A percentile compares a stretch with the other conserved stretches of the same genome.
These are phyloP conservation scores for Neofusicoccum kwambonambiense DNA, from an alignment of 2,329 filamentous ascomycete genomes.

Conservation along the genomic window DNA sequence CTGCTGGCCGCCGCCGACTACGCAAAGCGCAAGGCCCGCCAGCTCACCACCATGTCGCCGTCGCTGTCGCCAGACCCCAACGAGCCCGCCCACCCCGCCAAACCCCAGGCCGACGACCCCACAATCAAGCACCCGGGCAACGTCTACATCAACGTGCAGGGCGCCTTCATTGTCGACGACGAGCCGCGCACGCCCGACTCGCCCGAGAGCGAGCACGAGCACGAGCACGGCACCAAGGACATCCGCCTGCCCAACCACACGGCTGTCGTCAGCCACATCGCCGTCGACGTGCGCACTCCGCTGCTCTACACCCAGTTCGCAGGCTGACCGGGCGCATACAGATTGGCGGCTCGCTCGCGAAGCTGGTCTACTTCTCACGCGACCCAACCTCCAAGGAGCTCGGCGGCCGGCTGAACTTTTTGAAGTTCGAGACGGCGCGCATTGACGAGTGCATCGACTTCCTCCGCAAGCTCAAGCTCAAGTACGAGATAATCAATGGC, in stretches of 20 bases:
- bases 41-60: conserved; percentile 12
- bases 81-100: neutral
- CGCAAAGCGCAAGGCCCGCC: neutral
- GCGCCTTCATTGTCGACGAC: conserved; percentile 93
- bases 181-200: conserved; percentile 47
- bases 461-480: conserved; percentile 79
- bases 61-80: conserved; percentile 6
- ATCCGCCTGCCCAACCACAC: conserved; percentile 97
- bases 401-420: conserved; percentile 89
- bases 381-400: conserved; percentile 76
- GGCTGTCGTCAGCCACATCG: conserved; percentile 91
- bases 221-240: conserved; percentile 77
- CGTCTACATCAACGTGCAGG: conserved; percentile 93
- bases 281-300: conserved; percentile 75
- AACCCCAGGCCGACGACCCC: conserved; percentile 37
- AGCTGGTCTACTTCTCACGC: conserved; percentile 95
- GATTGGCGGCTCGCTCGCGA: conserved; percentile 94
- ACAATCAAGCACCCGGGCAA: conserved; percentile 62
- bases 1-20: conserved; percentile 1
- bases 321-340: conserved; percentile 37
- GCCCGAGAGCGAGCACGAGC: conserved; percentile 45
- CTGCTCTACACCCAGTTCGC: neutral
- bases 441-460: conserved; percentile 94
- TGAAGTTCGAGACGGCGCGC: conserved; percentile 92
- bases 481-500: conserved; percentile 75